Evolutionary conservation across 1,139 yeast genomes (phyloP), one percentile per base, ranked within the genome.

Genomic region (Yamadazyma atlantica): DNA sequence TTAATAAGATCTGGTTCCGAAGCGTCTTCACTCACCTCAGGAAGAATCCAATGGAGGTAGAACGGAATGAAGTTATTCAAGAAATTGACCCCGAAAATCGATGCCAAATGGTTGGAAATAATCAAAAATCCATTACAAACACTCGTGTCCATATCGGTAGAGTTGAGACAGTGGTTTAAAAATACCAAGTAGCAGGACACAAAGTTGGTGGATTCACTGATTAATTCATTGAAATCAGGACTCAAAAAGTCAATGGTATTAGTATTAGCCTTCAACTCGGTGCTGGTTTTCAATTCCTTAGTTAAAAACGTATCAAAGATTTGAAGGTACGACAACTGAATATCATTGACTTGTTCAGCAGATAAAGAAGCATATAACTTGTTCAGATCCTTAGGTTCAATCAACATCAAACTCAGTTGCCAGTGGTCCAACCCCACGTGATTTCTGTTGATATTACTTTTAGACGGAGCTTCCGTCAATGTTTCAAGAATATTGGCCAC

Each of bases 1-100:
- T 54, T 60, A 11, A 58, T 29, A 2, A 36, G 25, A 7, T 14
- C 30, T 3, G 25, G 16, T 8, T 21, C 34, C 12, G 11, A 7
- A 4, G 31, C 12, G 4, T 28, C 25, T 18, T 17, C 6, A 9
- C 16, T 25, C 11, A 24, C 15, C 3, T 37, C 38, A 12, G 31
- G 17, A 31, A 64, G 41, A 34, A 63, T 61, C 80, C 81, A 75
- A 43, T 67, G 68, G 44, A 64, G 66, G 48, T 73, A 71, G 48
- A 66, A 73, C 4, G 80, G 76, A 7, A 75, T 46, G 36, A 67
- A 73, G 48, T 74, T 74, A 42, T 58, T 61, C 12, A 72, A 48
- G 28, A 75, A 69, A 45, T 76, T 76, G 38, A 74, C 53, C 1
- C 81, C 82, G 41, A 69, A 65, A 22, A 60, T 60, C 1, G 49